Evolutionary conservation across 2,329 filamentous ascomycete species (phyloP), one percentile per base, ranked within the genome.

Genomic region (Neopestalotiopsis rosae): DNA sequence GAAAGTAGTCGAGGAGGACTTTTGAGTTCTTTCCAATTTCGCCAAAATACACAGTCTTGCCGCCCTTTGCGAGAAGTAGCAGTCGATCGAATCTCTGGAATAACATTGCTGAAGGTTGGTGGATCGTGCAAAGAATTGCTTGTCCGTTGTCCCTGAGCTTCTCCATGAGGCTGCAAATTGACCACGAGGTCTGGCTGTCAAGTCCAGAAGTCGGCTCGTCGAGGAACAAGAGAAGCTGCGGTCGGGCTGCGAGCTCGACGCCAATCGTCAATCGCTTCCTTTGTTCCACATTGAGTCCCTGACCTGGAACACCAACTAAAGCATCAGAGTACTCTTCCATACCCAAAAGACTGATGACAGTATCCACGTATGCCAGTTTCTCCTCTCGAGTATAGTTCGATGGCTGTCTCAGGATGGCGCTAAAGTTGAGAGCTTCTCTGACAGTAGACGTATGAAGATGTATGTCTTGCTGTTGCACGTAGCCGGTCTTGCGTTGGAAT

Each of bases 401-500:
- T 0, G 87, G 86, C 71, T 92, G 90, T 3, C 91, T 85, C 0
- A 93, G 83, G 0, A 90, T 81, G 0, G 90, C 91, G 0, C 89
- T 91, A 74, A 93, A 92, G 32, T 86, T 85, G 0, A 92, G 79
- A 0, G 90, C 90, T 71, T 92, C 91, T 1, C 89, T 84, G 0
- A 93, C 89, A 0, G 91, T 93, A 0, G 89, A 83, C 0, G 89
- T 90, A 1, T 89, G 86, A 70, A 91, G 89, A 72, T 92, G 90
- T 2, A 92, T 85, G 71, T 92, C 90, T 79, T 88, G 87, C 72
- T 92, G 90, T 74, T 92, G 82, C 1, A 81, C 82, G 68, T 84
- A 95, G 34, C 93, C 93, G 0, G 92, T 94, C 74, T 93, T 93
- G 58, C 93, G 88, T 77, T 95, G 93, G 83, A 95, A 95, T 0